Evolutionary conservation across 2,329 filamentous ascomycete species (phyloP).

Genomic region (Chaetothyriales sp.): DNA sequence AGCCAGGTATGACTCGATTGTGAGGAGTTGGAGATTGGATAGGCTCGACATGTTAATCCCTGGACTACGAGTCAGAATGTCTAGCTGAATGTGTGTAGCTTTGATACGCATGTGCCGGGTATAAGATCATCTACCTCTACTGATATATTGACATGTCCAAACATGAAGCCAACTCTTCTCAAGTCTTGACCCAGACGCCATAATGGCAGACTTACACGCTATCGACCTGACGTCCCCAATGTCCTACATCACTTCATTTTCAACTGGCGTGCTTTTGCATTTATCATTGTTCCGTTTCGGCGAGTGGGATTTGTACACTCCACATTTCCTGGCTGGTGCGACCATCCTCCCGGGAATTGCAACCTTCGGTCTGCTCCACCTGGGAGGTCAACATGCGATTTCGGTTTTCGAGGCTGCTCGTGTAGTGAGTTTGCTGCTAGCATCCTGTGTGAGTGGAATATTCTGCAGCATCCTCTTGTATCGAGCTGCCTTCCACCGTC

Average conservation of each 20-base stretch:
- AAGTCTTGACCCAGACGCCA: not conserved
- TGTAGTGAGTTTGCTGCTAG: slow-evolving; percentile 46
- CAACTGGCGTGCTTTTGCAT: slow-evolving; percentile 6
- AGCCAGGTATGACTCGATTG: not conserved
- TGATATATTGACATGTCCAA: not conserved
- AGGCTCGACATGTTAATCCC: not conserved
- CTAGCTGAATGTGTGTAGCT: not conserved
- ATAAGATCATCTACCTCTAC: not conserved
- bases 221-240: not conserved
- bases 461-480: slow-evolving; percentile 17
- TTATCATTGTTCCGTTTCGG: slow-evolving; percentile 11
- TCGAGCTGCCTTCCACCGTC: slow-evolving; percentile 21
- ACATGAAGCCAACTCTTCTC: not conserved
- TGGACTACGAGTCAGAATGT: not conserved
- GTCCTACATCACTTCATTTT: not conserved
- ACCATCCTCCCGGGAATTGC: not conserved
- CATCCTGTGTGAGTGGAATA: slow-evolving; percentile 6
- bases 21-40: not conserved
- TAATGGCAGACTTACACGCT: not conserved
- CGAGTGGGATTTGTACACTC: slow-evolving; percentile 8
- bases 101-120: not conserved
- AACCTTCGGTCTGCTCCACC: slow-evolving; percentile 28
- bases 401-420: slow-evolving; percentile 49
- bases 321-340: not conserved
- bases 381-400: slow-evolving; percentile 43